A percentile compares a stretch with the other conserved stretches of the same genome.
These are phyloP conservation scores for Colletotrichum endophyticum DNA, from an alignment of 2,329 filamentous ascomycete genomes.

Conservation along the genomic window DNA sequence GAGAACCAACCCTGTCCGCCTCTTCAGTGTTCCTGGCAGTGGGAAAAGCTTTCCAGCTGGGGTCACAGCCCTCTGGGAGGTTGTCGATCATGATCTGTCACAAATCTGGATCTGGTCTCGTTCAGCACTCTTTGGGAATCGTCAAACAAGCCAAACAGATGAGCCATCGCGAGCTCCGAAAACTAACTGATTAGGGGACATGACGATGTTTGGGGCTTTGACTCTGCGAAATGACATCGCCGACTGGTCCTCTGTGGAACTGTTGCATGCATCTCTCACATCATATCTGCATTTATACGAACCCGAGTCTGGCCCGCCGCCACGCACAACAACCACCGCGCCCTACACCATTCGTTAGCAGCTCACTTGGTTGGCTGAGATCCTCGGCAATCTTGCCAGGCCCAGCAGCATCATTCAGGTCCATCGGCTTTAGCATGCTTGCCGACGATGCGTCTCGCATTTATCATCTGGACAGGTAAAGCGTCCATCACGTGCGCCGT, in stretches of 20 bases:
- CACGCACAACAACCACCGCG: not conserved
- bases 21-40: not conserved
- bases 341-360: not conserved
- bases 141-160: not conserved
- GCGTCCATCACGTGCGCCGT: not conserved
- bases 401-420: not conserved
- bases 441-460: not conserved
- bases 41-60: not conserved
- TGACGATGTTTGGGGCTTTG: not conserved
- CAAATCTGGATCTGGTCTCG: conserved; percentile 17
- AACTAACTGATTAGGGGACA: not conserved
- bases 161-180: not conserved
- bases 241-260: not conserved
- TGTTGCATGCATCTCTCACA: not conserved
- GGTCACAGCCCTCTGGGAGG: not conserved
- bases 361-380: not conserved
- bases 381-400: not conserved
- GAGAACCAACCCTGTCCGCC: not conserved
- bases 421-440: not conserved
- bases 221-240: not conserved
- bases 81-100: conserved; percentile 24
- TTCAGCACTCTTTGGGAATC: not conserved
- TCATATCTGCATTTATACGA: not conserved
- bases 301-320: not conserved
- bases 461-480: not conserved